Evolutionary conservation across 2,329 filamentous ascomycete genomes (phyloP).

Genomic region (Neofusicoccum parvum): DNA sequence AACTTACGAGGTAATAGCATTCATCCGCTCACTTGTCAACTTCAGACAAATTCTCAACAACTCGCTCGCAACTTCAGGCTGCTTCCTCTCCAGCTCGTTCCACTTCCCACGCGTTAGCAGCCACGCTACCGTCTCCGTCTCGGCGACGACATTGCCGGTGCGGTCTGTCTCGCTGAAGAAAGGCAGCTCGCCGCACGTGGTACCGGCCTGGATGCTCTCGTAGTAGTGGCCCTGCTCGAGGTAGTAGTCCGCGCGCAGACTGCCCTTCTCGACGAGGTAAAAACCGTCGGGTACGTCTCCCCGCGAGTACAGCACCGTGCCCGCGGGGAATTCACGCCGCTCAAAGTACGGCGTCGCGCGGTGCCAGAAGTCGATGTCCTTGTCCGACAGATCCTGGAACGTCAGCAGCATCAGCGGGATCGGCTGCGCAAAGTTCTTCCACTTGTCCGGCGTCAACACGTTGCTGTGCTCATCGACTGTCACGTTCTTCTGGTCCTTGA

Average conservation of each 20-base stretch:
- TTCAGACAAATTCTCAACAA: conserved; percentile 86
- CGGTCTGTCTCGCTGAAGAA: conserved; percentile 91
- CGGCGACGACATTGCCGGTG: conserved; percentile 83
- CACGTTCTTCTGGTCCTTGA: conserved; percentile 51
- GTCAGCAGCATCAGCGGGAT: conserved; percentile 90
- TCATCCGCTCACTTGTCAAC: conserved; percentile 92
- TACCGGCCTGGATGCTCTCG: conserved; percentile 90
- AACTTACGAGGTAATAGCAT: conserved; percentile 62
- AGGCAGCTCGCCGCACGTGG: conserved; percentile 91
- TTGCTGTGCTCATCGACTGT: conserved; percentile 25
- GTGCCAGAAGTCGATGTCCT: conserved; percentile 97
- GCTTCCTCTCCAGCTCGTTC: conserved; percentile 69
- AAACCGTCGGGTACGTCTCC: conserved; percentile 79
- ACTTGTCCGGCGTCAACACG: conserved; percentile 63
- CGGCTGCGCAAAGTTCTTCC: conserved; percentile 86
- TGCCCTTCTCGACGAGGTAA: conserved; percentile 86
- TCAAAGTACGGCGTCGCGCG: conserved; percentile 74
- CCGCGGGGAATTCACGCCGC: conserved; percentile 66
- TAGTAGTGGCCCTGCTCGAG: conserved; percentile 86
- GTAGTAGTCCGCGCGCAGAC: conserved; percentile 87
- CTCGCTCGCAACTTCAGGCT: conserved; percentile 80
- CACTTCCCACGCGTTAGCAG: conserved; percentile 72
- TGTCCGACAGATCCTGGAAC: conserved; percentile 83
- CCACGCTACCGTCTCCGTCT: conserved; percentile 83
- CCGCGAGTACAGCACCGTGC: conserved; percentile 74